A percentile compares a stretch with the other conserved stretches of the same genome.
Conservation (phyloP, 345 rosid species). For the Pelargonium nanum region DNA sequence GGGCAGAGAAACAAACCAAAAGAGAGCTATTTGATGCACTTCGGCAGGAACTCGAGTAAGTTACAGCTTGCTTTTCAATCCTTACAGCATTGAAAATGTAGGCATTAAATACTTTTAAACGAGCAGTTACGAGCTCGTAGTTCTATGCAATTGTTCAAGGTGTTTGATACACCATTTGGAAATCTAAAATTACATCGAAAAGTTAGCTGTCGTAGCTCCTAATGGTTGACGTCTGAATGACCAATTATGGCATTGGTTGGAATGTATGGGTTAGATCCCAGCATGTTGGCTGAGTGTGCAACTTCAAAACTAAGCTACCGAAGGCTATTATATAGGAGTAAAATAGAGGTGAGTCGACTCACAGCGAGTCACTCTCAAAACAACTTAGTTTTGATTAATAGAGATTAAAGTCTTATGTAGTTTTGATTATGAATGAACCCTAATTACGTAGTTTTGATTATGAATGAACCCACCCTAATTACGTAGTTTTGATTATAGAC, state of each 20-base stretch:
- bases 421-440: too few species aligned
- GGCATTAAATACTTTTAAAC: not conserved
- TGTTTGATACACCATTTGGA: not conserved
- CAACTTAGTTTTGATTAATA: too few species aligned
- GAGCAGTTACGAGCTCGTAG: not conserved
- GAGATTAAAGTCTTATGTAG: too few species aligned
- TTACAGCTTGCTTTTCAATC: not conserved
- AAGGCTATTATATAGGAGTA: too few species aligned
- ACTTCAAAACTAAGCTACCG: too few species aligned
- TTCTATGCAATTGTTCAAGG: not conserved
- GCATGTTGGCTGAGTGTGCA: too few species aligned
- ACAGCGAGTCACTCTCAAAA: too few species aligned
- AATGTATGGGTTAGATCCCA: not conserved
- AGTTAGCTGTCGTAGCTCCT: not conserved
- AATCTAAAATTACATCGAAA: not conserved
- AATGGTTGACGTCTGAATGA: not conserved
- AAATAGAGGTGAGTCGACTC: too few species aligned
- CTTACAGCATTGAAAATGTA: not conserved
- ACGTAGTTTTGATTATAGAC: too few species aligned
- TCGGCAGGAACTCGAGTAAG: conserved; percentile 82
- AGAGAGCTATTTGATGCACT: conserved; percentile 81
- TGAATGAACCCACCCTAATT: too few species aligned
- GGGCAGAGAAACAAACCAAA: conserved; percentile 87
- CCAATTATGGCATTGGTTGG: not conserved
- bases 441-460: too few species aligned